Percentiles rank a stretch among this genome's conserved stretches.
Conservation (phyloP, 148 eudicot genomes). For the Bassia scoparia region DNA sequence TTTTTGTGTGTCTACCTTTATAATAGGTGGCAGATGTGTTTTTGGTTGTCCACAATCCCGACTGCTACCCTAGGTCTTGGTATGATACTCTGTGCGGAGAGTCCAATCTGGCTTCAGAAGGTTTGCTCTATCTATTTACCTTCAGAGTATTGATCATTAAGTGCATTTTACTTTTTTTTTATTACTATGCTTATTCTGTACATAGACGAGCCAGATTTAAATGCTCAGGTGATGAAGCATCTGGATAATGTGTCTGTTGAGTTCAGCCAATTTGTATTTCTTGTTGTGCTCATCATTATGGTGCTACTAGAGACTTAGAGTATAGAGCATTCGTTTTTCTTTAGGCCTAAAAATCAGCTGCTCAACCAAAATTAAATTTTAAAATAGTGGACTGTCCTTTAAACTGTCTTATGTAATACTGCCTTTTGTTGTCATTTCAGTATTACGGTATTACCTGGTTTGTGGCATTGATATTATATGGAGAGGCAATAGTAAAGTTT, state of each 20-base stretch:
- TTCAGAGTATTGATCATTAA: conserved; percentile 9
- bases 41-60: conserved; percentile 81
- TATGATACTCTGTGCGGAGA: conserved; percentile 80
- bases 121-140: conserved; percentile 38
- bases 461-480: no score
- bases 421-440: no score
- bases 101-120: conserved; percentile 98
- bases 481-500: no score
- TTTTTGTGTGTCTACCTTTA: background rate
- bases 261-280: background rate
- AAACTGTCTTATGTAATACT: no score
- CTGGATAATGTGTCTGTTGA: background rate
- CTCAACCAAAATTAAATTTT: no score
- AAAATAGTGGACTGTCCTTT: no score
- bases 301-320: background rate
- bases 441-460: no score
- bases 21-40: conserved; percentile 99
- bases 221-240: no score
- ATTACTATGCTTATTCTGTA: background rate
- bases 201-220: background rate
- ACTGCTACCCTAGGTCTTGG: conserved; percentile 73
- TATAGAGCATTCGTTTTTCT: no score
- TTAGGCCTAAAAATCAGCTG: no score
- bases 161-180: no score
- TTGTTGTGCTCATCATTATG: background rate